phyloP scores from a whole-genome alignment of 2,329 filamentous ascomycete species.

The Xylariaceae sp. region DNA sequence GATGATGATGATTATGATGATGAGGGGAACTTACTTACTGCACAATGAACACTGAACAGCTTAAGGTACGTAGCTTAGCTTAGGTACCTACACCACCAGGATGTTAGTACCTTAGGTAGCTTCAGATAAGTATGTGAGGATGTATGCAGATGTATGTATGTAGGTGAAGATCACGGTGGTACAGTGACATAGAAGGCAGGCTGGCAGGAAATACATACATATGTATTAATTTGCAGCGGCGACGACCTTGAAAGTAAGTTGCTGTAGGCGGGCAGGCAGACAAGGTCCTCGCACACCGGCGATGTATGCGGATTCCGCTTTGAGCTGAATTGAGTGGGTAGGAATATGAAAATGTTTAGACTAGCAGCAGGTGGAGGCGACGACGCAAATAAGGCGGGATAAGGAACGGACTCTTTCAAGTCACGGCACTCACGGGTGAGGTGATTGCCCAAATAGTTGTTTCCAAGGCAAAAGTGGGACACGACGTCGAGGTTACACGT shows the following conservation, averaged over 20 bases:
- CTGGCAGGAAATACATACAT: neutral
- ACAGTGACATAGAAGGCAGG: neutral
- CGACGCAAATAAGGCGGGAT: slow-evolving; percentile 11
- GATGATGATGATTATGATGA: too few species aligned
- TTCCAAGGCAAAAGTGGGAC: neutral
- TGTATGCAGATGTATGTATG: too few species aligned
- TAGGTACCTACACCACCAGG: neutral
- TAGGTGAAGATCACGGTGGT: neutral
- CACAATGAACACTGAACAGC: too few species aligned
- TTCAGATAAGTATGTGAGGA: too few species aligned
- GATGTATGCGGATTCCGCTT: neutral
- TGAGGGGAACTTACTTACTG: neutral
- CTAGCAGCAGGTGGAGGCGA: slow-evolving; percentile 2
- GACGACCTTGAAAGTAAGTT: slow-evolving; percentile 8
- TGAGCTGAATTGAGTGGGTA: slow-evolving; percentile 6
- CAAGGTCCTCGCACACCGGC: slow-evolving; percentile 18
- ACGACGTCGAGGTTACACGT: too few species aligned
- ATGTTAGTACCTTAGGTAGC: too few species aligned
- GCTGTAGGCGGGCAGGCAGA: slow-evolving; percentile 17
- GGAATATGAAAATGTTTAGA: neutral
- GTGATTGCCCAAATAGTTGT: too few species aligned
- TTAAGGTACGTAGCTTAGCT: too few species aligned
- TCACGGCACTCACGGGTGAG: neutral
- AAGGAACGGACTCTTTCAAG: slow-evolving; percentile 4
- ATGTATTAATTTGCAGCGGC: slow-evolving; percentile 17